Percentiles rank a stretch among this genome's conserved stretches.
These are phyloP conservation scores for Ascoidea rubescens DNA, from an alignment of 805 yeast species.

Conservation along the genomic window DNA sequence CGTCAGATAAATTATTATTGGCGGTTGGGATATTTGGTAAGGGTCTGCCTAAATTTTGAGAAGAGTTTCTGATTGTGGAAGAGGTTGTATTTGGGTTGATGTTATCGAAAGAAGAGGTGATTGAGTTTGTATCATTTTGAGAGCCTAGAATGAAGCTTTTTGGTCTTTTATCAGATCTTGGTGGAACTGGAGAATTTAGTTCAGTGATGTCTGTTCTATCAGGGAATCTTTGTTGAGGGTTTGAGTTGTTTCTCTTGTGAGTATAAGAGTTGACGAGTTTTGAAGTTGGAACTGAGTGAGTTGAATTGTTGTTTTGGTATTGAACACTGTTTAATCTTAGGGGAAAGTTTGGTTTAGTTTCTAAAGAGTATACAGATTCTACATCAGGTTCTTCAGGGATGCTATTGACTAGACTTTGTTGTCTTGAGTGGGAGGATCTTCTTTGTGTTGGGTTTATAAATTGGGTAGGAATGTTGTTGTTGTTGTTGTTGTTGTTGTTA, in stretches of 20 bases:
- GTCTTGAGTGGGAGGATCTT: not conserved
- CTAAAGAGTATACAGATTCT: not conserved
- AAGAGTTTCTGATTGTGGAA: not conserved
- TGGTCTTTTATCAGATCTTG: not conserved
- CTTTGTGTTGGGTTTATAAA: not conserved
- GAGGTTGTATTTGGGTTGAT: not conserved
- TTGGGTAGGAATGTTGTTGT: too few species aligned
- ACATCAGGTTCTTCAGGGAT: not conserved
- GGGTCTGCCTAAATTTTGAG: not conserved
- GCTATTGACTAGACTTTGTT: not conserved
- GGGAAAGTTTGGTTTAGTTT: not conserved
- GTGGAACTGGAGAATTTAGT: not conserved
- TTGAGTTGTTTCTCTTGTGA: not conserved
- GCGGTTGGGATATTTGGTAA: not conserved
- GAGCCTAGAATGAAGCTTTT: not conserved
- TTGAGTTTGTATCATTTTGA: not conserved
- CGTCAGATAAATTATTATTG: too few species aligned
- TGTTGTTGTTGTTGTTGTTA: too few species aligned
- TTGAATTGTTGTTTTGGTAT: too few species aligned
- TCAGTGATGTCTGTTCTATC: not conserved
- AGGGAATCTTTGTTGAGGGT: not conserved
- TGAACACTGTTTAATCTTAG: not conserved
- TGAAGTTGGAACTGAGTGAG: not conserved
- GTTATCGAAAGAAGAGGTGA: not conserved
- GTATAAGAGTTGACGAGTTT: not conserved